These are phyloP conservation scores for Nitzschia sp. DNA, from an alignment of 108 stramenopile genomes.

Conservation along the genomic window DNA sequence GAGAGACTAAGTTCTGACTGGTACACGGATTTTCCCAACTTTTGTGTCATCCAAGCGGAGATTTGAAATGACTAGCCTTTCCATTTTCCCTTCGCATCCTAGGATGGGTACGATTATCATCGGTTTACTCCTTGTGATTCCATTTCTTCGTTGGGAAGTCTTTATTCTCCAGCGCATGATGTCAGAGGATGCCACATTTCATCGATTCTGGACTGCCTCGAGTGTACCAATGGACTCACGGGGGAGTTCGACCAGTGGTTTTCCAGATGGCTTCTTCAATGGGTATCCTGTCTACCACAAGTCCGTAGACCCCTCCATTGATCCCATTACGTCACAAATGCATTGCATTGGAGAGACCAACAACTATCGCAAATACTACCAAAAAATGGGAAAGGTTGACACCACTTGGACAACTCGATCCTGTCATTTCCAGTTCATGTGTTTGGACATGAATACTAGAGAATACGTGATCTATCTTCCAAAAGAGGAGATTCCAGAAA, in stretches of 20 bases:
- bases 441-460: slow-evolving; percentile 16
- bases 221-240: too few species aligned
- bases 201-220: too few species aligned
- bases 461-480: slow-evolving; percentile 23
- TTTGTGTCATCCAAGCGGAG: too few species aligned
- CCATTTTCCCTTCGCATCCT: too few species aligned
- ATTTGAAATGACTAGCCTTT: too few species aligned
- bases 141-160: too few species aligned
- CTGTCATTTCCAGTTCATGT: slow-evolving; percentile 38
- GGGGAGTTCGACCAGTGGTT: not conserved
- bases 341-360: slow-evolving; percentile 49
- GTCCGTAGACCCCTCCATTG: not conserved
- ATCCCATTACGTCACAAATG: slow-evolving; percentile 22
- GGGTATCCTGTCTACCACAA: slow-evolving; percentile 35
- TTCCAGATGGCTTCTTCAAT: slow-evolving; percentile 38
- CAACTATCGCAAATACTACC: not conserved
- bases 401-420: slow-evolving; percentile 36
- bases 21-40: too few species aligned
- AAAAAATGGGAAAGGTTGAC: not conserved
- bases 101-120: too few species aligned
- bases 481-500: not conserved
- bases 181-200: too few species aligned
- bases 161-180: too few species aligned
- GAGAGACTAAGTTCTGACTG: too few species aligned
- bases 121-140: too few species aligned